Percentiles rank a stretch among this genome's conserved stretches.
Conservation (phyloP, 2,329 filamentous ascomycete species). For the Neoarthrinium moseri region DNA sequence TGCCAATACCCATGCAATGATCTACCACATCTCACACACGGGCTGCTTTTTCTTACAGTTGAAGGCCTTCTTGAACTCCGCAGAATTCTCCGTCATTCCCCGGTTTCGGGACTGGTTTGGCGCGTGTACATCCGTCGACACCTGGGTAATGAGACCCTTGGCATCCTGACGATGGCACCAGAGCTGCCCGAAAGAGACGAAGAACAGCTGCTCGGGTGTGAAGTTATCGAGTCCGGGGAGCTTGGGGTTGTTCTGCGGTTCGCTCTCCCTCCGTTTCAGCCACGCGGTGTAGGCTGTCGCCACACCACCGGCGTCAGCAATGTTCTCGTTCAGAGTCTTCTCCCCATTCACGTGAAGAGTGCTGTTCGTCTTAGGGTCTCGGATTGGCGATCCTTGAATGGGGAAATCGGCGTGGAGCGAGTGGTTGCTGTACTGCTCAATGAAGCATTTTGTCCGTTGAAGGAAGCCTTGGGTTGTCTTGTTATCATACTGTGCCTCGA, state of each 20-base stretch:
- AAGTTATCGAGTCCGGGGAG: slow-evolving; percentile 59
- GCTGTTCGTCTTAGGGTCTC: slow-evolving; percentile 4
- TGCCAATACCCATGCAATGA: too few relatives aligned
- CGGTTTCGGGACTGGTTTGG: background rate
- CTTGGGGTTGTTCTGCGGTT: slow-evolving; percentile 48
- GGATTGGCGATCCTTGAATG: slow-evolving; percentile 53
- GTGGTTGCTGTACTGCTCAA: slow-evolving; percentile 57
- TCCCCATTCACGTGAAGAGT: slow-evolving; percentile 54
- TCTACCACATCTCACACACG: slow-evolving; percentile 1
- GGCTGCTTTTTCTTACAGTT: background rate
- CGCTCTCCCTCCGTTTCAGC: slow-evolving; percentile 54
- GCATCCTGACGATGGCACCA: slow-evolving; percentile 46
- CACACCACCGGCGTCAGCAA: slow-evolving; percentile 69
- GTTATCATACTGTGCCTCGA: background rate
- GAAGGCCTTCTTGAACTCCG: background rate
- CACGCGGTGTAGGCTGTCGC: slow-evolving; percentile 63
- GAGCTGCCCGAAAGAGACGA: slow-evolving; percentile 61
- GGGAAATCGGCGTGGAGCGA: slow-evolving; percentile 57
- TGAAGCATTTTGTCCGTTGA: slow-evolving; percentile 61
- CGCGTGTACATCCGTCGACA: background rate
- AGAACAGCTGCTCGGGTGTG: slow-evolving; percentile 68
- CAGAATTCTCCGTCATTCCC: background rate
- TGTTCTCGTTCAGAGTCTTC: slow-evolving; percentile 67
- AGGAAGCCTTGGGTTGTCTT: slow-evolving; percentile 44
- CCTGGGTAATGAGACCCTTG: too few relatives aligned